A percentile compares a stretch with the other conserved stretches of the same genome.
phyloP scores from a whole-genome alignment of 148 eudicot genomes.

The Fagopyrum homotropicum region DNA sequence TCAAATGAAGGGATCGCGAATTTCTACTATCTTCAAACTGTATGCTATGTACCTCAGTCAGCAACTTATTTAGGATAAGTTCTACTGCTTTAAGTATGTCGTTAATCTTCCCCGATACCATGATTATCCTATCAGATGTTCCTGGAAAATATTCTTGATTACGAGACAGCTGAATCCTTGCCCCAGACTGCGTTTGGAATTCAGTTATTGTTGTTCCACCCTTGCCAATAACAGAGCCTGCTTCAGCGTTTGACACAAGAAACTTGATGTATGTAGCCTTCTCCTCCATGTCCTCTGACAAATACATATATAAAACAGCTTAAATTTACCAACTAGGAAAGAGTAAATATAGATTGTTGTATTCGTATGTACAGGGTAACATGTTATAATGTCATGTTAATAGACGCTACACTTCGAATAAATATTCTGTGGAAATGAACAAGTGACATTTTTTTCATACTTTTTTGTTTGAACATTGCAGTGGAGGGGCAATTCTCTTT shows the following conservation, averaged over 20 bases:
- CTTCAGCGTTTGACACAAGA: constrained; percentile 94
- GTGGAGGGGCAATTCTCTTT: background rate
- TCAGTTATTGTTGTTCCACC: constrained; percentile 88
- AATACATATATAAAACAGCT: constrained; percentile 7
- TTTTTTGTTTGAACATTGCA: background rate
- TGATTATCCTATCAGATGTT: constrained; percentile 84
- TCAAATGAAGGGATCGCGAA: background rate
- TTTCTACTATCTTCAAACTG: background rate
- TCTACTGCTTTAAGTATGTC: constrained; percentile 79
- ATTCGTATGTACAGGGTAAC: background rate
- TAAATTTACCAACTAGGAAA: background rate
- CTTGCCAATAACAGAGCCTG: constrained; percentile 96
- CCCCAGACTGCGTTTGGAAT: constrained; percentile 87
- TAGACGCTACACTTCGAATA: background rate
- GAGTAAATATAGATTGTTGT: background rate
- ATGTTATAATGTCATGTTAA: background rate
- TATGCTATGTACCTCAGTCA: constrained; percentile 54
- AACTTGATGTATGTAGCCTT: constrained; percentile 62
- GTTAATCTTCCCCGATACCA: constrained; percentile 74
- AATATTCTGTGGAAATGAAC: background rate
- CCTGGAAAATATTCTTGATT: constrained; percentile 91
- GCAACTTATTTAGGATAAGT: constrained; percentile 68
- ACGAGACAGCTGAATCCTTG: constrained; percentile 94
- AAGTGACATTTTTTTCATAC: background rate
- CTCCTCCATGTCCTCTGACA: constrained; percentile 46